These are phyloP conservation scores for Actinomortierella wolfii DNA, from an alignment of 371 early-diverging fungal genomes.

Conservation along the genomic window DNA sequence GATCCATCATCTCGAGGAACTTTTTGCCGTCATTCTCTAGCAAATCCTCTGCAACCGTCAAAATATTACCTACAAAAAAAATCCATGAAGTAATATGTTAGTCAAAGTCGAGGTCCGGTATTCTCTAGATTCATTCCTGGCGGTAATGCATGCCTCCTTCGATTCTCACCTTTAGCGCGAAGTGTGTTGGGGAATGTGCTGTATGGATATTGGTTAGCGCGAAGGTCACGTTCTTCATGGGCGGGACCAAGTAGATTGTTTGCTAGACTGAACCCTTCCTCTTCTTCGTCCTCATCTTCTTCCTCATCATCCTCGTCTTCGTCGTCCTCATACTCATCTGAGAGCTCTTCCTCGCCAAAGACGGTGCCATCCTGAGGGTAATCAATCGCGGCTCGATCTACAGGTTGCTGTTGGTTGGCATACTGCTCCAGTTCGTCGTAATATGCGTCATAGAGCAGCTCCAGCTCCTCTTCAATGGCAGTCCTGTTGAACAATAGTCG, in stretches of 20 bases:
- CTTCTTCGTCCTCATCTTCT: constrained; percentile 48
- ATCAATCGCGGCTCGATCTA: constrained; percentile 47
- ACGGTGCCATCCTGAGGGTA: constrained; percentile 49
- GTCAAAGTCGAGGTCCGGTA: no score
- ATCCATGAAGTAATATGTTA: constrained; percentile 1
- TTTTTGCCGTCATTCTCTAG: constrained; percentile 91
- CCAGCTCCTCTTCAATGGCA: constrained; percentile 91
- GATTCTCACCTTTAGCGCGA: constrained; percentile 37
- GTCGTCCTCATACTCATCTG: constrained; percentile 55
- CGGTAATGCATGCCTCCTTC: neutral
- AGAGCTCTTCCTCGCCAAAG: constrained; percentile 58
- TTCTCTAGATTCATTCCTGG: neutral
- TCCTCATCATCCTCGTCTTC: constrained; percentile 53
- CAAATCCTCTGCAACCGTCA: constrained; percentile 91
- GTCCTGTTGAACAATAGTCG: constrained; percentile 62
- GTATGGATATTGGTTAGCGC: no score
- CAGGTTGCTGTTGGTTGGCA: constrained; percentile 76
- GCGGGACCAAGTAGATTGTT: neutral
- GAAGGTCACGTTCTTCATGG: no score
- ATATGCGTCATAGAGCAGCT: constrained; percentile 90
- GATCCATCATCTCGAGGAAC: constrained; percentile 94
- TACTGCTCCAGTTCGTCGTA: constrained; percentile 90
- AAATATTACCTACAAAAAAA: constrained; percentile 63
- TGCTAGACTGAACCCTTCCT: constrained; percentile 12
- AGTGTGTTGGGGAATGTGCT: constrained; percentile 44